A percentile compares a stretch with the other conserved stretches of the same genome.
Conservation (phyloP, 2,329 filamentous ascomycete species). For the Chaetomiaceae sp. region DNA sequence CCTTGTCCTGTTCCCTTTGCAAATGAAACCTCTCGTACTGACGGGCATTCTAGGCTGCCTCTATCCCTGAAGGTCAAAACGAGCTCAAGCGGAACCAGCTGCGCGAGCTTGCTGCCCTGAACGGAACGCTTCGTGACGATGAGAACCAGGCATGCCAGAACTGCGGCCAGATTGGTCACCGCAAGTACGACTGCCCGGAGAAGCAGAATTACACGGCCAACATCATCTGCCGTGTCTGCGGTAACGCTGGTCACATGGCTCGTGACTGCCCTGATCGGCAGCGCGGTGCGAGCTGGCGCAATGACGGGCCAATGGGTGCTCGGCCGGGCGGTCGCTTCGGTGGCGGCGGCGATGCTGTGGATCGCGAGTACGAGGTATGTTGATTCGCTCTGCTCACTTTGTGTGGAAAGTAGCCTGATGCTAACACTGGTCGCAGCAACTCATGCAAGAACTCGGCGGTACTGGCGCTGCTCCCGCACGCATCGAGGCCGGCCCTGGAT, state of each 20-base stretch:
- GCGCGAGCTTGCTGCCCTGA: slow-evolving; percentile 92
- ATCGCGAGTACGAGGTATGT: slow-evolving; percentile 89
- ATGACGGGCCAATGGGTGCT: slow-evolving; percentile 53
- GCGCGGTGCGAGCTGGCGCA: slow-evolving; percentile 87
- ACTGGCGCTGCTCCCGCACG: slow-evolving; percentile 65
- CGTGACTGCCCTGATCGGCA: slow-evolving; percentile 94
- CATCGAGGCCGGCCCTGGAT: slow-evolving; percentile 78
- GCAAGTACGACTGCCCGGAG: slow-evolving; percentile 98
- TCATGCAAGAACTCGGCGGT: slow-evolving; percentile 94
- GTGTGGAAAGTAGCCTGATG: slow-evolving; percentile 21
- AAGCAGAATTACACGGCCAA: slow-evolving; percentile 98
- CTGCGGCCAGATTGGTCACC: slow-evolving; percentile 96
- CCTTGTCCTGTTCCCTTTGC: slow-evolving; percentile 25
- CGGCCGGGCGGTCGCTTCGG: slow-evolving; percentile 59
- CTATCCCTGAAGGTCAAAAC: slow-evolving; percentile 97
- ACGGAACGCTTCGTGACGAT: slow-evolving; percentile 97
- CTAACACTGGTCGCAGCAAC: slow-evolving; percentile 59
- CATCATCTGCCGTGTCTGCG: slow-evolving; percentile 97
- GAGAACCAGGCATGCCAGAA: slow-evolving; percentile 99
- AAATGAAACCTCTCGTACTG: not conserved
- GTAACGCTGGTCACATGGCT: slow-evolving; percentile 97
- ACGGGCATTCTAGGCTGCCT: slow-evolving; percentile 93
- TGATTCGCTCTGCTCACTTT: not conserved
- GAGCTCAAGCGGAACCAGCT: slow-evolving; percentile 98
- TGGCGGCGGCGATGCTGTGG: slow-evolving; percentile 76